Percentiles rank a stretch among this genome's conserved stretches.
Evolutionary conservation across 169 alveolate genomes (phyloP).

Genomic region (Perkinsus olseni): DNA sequence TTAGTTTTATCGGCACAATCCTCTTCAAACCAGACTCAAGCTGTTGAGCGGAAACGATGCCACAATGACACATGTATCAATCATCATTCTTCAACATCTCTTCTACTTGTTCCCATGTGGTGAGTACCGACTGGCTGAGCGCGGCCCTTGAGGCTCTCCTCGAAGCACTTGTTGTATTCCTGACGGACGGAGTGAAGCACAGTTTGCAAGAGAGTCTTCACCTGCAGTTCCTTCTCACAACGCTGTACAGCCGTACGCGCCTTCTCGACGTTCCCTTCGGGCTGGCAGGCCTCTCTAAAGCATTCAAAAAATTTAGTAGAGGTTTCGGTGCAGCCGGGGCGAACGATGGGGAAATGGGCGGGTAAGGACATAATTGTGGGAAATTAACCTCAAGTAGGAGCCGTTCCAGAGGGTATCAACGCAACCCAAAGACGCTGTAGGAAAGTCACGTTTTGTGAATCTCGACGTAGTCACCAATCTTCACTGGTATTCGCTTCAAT

Average conservation of each 20-base stretch:
- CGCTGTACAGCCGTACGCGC: not conserved
- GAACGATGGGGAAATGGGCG: not conserved
- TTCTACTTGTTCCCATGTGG: not conserved
- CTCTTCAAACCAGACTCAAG: too few species aligned
- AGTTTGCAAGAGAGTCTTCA: not conserved
- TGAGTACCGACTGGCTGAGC: not conserved
- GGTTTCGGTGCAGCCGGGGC: not conserved
- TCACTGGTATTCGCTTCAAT: not conserved
- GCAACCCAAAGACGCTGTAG: not conserved
- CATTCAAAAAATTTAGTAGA: not conserved
- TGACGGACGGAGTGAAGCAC: too few species aligned
- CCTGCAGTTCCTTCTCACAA: not conserved
- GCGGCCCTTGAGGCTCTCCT: not conserved
- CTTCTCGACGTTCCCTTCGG: not conserved
- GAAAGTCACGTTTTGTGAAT: not conserved
- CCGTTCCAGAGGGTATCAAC: too few species aligned
- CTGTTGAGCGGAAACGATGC: not conserved
- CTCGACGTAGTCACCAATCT: not conserved
- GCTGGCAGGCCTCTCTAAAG: not conserved
- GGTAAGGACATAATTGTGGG: not conserved
- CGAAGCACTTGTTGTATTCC: not conserved
- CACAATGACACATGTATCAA: not conserved
- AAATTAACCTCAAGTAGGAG: too few species aligned
- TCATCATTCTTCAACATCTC: not conserved
- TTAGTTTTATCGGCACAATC: too few species aligned